Percentiles rank a stretch among this genome's conserved stretches.
phyloP scores from a whole-genome alignment of 2,329 filamentous ascomycete genomes.

The Apiospora rasikravindrae region DNA sequence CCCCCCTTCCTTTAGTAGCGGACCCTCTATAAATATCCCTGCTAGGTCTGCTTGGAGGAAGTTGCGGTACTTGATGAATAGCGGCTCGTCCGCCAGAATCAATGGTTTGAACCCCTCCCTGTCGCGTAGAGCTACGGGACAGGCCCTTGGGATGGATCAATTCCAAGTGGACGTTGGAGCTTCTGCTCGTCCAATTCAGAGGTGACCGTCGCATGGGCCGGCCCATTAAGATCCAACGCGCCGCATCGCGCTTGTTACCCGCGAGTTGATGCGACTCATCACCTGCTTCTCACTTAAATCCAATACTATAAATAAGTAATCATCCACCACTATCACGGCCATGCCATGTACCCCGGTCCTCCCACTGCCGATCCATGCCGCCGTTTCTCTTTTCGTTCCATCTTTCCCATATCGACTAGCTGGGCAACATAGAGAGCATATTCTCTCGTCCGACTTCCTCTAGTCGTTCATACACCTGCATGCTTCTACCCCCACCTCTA shows the following conservation, averaged over 20 bases:
- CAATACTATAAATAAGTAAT: not conserved
- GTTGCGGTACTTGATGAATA: not conserved
- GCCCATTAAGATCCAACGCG: conserved; percentile 15
- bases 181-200: not conserved
- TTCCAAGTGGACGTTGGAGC: not conserved
- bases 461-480: not conserved
- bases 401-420: not conserved
- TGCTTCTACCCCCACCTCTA: conserved; percentile 9
- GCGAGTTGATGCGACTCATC: not conserved
- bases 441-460: not conserved
- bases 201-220: not conserved
- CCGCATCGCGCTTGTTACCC: conserved; percentile 4
- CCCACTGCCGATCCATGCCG: not conserved
- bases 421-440: not conserved
- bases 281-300: not conserved
- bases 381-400: not conserved
- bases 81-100: not conserved
- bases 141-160: not conserved
- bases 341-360: not conserved
- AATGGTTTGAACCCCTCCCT: not conserved
- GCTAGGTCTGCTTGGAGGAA: not conserved
- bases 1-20: not conserved
- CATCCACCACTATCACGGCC: not conserved
- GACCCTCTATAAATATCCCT: not conserved
- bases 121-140: not conserved